phyloP scores from a whole-genome alignment of 306 rosid species.

The Medicago truncatula region DNA sequence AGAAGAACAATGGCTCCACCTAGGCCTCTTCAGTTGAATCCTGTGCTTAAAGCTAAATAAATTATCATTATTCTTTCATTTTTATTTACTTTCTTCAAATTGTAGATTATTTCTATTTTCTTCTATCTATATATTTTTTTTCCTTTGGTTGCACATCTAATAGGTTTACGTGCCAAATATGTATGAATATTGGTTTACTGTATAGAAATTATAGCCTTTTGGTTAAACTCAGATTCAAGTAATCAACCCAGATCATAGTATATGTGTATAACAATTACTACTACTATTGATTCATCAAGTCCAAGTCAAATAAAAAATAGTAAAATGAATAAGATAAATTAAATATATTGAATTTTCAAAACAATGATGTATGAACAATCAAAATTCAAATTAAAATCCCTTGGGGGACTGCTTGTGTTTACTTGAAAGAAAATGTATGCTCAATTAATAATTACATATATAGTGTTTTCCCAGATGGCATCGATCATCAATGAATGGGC shows the following conservation, averaged over 20 bases:
- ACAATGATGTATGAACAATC: not conserved
- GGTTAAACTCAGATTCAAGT: not conserved
- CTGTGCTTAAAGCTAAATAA: constrained; percentile 50
- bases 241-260: not conserved
- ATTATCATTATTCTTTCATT: constrained; percentile 17
- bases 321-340: not conserved
- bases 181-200: not conserved
- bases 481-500: not conserved
- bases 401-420: constrained; percentile 1
- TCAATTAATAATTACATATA: too few relatives aligned
- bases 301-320: not conserved
- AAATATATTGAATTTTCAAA: not conserved
- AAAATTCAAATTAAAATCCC: not conserved
- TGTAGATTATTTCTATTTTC: not conserved
- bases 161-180: constrained; percentile 1
- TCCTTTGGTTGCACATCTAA: not conserved
- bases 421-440: constrained; percentile 5
- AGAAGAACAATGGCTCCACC: constrained; percentile 84
- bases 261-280: too few relatives aligned
- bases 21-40: constrained; percentile 65
- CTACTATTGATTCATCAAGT: not conserved
- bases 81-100: not conserved
- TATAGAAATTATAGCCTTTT: not conserved
- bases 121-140: not conserved
- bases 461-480: not conserved